phyloP scores from a whole-genome alignment of 805 yeast genomes.

The Yarrowia sp. region DNA sequence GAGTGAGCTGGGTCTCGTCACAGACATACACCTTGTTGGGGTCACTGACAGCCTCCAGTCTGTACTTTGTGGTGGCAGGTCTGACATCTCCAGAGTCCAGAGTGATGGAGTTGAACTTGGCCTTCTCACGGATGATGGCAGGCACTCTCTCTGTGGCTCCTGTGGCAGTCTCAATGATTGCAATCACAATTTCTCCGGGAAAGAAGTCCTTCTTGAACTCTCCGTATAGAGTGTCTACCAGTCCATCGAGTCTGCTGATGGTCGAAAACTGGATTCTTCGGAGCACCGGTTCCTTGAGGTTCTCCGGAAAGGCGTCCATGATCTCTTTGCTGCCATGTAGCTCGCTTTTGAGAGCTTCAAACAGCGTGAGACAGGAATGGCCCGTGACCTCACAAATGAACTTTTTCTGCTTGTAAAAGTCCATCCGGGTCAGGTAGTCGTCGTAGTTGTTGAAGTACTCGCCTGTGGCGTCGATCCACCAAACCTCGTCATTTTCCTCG shows the following conservation, averaged over 20 bases:
- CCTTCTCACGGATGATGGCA: slow-evolving; percentile 84
- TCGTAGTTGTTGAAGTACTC: slow-evolving; percentile 87
- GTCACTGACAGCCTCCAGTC: slow-evolving; percentile 63
- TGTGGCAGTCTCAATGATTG: slow-evolving; percentile 18
- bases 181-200: slow-evolving; percentile 81
- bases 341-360: slow-evolving; percentile 86
- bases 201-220: slow-evolving; percentile 81
- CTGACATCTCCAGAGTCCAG: slow-evolving; percentile 51
- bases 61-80: slow-evolving; percentile 69
- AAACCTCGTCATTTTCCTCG: slow-evolving; percentile 62
- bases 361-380: slow-evolving; percentile 85
- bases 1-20: slow-evolving; percentile 71
- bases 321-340: slow-evolving; percentile 57
- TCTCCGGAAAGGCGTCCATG: slow-evolving; percentile 86
- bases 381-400: slow-evolving; percentile 98
- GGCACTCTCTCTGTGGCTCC: slow-evolving; percentile 51
- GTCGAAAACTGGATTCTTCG: slow-evolving; percentile 82
- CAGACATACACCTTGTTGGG: slow-evolving; percentile 67
- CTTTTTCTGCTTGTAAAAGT: slow-evolving; percentile 57
- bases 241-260: slow-evolving; percentile 78
- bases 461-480: slow-evolving; percentile 81
- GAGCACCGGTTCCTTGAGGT: slow-evolving; percentile 89
- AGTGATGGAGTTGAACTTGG: slow-evolving; percentile 60
- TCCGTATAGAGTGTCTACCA: slow-evolving; percentile 86
- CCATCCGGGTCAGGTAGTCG: slow-evolving; percentile 64